phyloP scores from a whole-genome alignment of 352 stramenopile species.

The Pythium rishiriense region DNA sequence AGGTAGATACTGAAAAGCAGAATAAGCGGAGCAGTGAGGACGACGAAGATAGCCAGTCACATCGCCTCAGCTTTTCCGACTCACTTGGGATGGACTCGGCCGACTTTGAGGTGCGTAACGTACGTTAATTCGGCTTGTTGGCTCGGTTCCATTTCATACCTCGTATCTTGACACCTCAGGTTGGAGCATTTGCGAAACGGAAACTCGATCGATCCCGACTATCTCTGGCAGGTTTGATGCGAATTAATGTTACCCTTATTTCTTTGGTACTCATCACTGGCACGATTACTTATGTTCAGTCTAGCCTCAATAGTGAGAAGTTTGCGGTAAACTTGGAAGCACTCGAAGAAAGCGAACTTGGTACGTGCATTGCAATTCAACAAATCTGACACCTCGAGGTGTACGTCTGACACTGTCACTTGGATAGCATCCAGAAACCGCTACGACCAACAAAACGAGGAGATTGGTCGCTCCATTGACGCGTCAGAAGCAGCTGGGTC shows the following conservation, averaged over 20 bases:
- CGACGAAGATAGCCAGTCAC: slow-evolving; percentile 22
- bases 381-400: background rate
- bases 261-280: background rate
- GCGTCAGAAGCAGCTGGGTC: slow-evolving; percentile 22
- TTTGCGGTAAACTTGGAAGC: slow-evolving; percentile 69
- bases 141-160: background rate
- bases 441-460: slow-evolving; percentile 36
- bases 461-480: slow-evolving; percentile 25
- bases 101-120: slow-evolving; percentile 66
- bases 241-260: background rate
- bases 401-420: slow-evolving; percentile 1
- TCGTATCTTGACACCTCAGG: slow-evolving; percentile 26
- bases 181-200: slow-evolving; percentile 45
- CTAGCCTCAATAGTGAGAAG: slow-evolving; percentile 73
- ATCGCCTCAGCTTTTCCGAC: slow-evolving; percentile 54
- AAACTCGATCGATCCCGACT: slow-evolving; percentile 46
- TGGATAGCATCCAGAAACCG: slow-evolving; percentile 33
- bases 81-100: slow-evolving; percentile 74
- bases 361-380: slow-evolving; percentile 23
- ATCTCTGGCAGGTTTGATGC: slow-evolving; percentile 42
- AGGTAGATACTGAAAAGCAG: background rate
- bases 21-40: background rate
- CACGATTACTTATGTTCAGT: slow-evolving; percentile 28
- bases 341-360: slow-evolving; percentile 43
- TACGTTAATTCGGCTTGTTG: background rate